Evolutionary conservation across 2,329 filamentous ascomycete genomes (phyloP), one percentile per base, ranked within the genome.

Genomic region (Penicillium sp.): DNA sequence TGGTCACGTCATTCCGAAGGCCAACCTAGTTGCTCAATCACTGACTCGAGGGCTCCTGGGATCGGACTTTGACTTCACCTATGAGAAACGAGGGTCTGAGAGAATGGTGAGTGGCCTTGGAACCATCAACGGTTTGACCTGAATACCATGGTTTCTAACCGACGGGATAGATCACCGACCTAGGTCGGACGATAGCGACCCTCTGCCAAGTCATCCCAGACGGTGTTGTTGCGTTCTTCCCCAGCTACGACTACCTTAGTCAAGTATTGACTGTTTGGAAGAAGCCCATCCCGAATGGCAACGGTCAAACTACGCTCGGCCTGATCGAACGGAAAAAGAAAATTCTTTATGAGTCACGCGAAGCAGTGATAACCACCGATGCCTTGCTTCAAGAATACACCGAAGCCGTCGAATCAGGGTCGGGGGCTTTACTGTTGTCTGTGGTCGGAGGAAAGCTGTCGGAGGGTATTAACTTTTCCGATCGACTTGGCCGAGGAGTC

Each of bases 401-500:
- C 7, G 73, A 81, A 23, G 85, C 87, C 3, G 86, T 97, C 34
- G 78, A 70, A 62, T 74, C 67, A 38, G 79, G 71, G 2, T 79
- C 81, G 44, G 92, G 92, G 0, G 93, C 89, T 0, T 75, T 97
- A 0, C 81, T 99, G 0, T 82, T 99, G 24, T 92, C 90, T 49
- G 92, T 99, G 3, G 87, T 99, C 2, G 93, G 93, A 49, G 94
- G 94, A 13, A 95, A 93, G 61, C 87, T 99, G 75, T 95, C 90
- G 52, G 94, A 99, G 74, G 94, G 94, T 59, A 99, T 99, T 76
- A 99, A 99, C 74, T 99, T 99, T 75, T 93, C 90, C 0, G 92
- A 99, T 73, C 80, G 82, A 3, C 84, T 99, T 0, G 94, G 94
- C 1, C 86, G 94, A 24, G 93, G 89, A 49, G 91, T 99, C 8